These are phyloP conservation scores for Tubosaeta sp. DNA, from an alignment of 768 basidiomycete genomes.

Conservation along the genomic window DNA sequence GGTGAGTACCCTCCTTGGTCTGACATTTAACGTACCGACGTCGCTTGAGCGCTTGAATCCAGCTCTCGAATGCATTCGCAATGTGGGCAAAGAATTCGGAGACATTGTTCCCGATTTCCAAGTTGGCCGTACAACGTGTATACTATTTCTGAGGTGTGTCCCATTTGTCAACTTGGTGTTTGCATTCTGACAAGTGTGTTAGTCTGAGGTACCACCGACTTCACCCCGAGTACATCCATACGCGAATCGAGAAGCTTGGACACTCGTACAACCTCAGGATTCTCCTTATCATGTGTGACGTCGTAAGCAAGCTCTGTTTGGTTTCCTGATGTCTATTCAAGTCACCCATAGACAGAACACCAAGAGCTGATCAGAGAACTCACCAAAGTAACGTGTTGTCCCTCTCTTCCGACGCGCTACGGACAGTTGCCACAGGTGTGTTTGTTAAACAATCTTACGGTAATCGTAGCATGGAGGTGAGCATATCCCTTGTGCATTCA, in stretches of 20 bases:
- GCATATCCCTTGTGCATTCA: slow-evolving; percentile 19
- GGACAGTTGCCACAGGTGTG: slow-evolving; percentile 50
- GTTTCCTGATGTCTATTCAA: not conserved
- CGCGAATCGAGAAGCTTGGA: slow-evolving; percentile 83
- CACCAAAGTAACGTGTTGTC: slow-evolving; percentile 57
- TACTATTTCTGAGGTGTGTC: slow-evolving; percentile 81
- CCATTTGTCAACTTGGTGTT: not conserved
- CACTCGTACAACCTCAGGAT: slow-evolving; percentile 79
- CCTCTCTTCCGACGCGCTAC: slow-evolving; percentile 2
- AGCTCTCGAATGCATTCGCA: slow-evolving; percentile 79
- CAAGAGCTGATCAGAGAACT: slow-evolving; percentile 88
- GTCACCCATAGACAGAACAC: slow-evolving; percentile 70
- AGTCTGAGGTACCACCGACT: slow-evolving; percentile 94
- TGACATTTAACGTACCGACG: not conserved
- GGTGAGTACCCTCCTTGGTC: slow-evolving; percentile 27
- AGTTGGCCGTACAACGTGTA: slow-evolving; percentile 90
- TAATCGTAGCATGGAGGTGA: slow-evolving; percentile 90
- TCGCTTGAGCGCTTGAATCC: slow-evolving; percentile 73
- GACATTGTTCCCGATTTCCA: slow-evolving; percentile 95
- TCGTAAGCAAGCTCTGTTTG: slow-evolving; percentile 51
- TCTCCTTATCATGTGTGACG: slow-evolving; percentile 85
- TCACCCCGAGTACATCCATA: slow-evolving; percentile 95
- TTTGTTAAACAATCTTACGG: slow-evolving; percentile 88
- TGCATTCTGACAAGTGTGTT: not conserved
- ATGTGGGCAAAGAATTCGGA: slow-evolving; percentile 90